phyloP scores from a whole-genome alignment of 2,329 filamentous ascomycete species.

The Aulographum hederae region DNA sequence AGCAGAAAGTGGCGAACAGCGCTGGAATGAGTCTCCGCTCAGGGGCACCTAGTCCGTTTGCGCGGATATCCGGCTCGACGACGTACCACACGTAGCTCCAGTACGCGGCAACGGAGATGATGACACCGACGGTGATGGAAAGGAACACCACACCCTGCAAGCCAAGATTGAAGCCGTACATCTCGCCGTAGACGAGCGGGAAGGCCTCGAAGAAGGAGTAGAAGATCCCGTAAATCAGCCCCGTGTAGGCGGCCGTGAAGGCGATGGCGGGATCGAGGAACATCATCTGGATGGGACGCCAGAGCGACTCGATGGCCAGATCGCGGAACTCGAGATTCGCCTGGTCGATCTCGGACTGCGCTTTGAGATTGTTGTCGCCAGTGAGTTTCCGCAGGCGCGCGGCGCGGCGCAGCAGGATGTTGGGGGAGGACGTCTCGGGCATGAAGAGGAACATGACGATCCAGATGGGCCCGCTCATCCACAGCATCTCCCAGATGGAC shows the following conservation, averaged over 20 bases:
- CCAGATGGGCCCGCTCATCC: constrained; percentile 9
- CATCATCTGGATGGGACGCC: constrained; percentile 12
- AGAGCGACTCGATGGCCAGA: constrained; percentile 7
- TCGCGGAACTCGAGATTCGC: constrained; percentile 4
- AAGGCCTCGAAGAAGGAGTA: constrained; percentile 13
- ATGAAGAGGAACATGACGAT: constrained; percentile 10
- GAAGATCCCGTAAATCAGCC: constrained; percentile 15
- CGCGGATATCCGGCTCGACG: constrained; percentile 9
- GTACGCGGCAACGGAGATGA: constrained; percentile 10
- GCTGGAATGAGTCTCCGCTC: constrained; percentile 16
- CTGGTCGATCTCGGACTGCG: constrained; percentile 6
- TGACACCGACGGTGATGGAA: constrained; percentile 12
- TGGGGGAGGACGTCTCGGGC: constrained; percentile 10
- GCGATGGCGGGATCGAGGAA: constrained; percentile 14
- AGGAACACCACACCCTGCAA: constrained; percentile 16
- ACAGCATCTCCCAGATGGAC: constrained; percentile 12
- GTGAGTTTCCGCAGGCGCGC: constrained; percentile 8
- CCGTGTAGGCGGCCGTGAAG: constrained; percentile 15
- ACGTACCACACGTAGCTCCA: constrained; percentile 10
- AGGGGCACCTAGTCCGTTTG: constrained; percentile 10
- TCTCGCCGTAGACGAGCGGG: constrained; percentile 20
- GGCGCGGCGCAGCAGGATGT: constrained; percentile 11
- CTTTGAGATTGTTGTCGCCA: constrained; percentile 2
- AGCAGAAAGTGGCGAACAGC: constrained; percentile 11
- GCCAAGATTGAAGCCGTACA: constrained; percentile 21